Evolutionary conservation across 2,329 filamentous ascomycete species (phyloP).

Genomic region (Truncatella angustata): DNA sequence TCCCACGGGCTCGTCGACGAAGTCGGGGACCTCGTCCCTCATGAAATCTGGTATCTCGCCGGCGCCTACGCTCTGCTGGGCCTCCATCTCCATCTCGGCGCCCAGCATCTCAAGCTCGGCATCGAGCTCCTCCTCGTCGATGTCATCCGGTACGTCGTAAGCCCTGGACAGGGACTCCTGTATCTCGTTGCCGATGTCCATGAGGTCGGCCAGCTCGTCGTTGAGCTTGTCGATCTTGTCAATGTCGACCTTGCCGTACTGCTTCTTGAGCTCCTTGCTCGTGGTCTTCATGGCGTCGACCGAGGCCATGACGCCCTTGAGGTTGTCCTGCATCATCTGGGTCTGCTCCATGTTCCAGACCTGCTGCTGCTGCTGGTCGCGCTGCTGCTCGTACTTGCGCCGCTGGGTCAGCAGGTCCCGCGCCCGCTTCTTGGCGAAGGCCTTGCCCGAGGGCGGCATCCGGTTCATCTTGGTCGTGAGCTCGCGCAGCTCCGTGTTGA

Average conservation of each 20-base stretch:
- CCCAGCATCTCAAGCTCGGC: slow-evolving; percentile 93
- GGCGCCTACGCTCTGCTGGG: slow-evolving; percentile 48
- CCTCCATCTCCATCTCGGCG: slow-evolving; percentile 88
- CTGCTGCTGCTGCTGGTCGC: slow-evolving; percentile 89
- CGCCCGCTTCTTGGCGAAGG: slow-evolving; percentile 64
- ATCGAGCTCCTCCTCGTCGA: slow-evolving; percentile 94
- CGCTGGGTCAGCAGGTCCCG: slow-evolving; percentile 62
- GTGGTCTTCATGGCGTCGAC: slow-evolving; percentile 97
- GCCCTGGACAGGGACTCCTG: slow-evolving; percentile 88
- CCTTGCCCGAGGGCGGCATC: slow-evolving; percentile 54
- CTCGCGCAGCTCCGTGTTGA: slow-evolving; percentile 84
- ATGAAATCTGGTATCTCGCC: slow-evolving; percentile 77
- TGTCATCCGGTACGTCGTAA: slow-evolving; percentile 95
- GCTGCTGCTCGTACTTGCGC: slow-evolving; percentile 90
- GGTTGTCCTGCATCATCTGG: slow-evolving; percentile 96
- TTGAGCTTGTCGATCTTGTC: slow-evolving; percentile 97
- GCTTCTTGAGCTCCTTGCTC: slow-evolving; percentile 85
- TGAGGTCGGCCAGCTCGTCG: slow-evolving; percentile 97
- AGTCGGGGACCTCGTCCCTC: slow-evolving; percentile 85
- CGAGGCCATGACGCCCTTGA: slow-evolving; percentile 97
- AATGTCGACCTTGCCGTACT: slow-evolving; percentile 96
- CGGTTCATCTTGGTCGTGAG: slow-evolving; percentile 86
- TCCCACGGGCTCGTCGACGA: slow-evolving; percentile 88
- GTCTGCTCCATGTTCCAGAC: slow-evolving; percentile 99
- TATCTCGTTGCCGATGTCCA: slow-evolving; percentile 98